phyloP scores from a whole-genome alignment of 495 filamentous ascomycete species.

The Penicillium chermesinum region DNA sequence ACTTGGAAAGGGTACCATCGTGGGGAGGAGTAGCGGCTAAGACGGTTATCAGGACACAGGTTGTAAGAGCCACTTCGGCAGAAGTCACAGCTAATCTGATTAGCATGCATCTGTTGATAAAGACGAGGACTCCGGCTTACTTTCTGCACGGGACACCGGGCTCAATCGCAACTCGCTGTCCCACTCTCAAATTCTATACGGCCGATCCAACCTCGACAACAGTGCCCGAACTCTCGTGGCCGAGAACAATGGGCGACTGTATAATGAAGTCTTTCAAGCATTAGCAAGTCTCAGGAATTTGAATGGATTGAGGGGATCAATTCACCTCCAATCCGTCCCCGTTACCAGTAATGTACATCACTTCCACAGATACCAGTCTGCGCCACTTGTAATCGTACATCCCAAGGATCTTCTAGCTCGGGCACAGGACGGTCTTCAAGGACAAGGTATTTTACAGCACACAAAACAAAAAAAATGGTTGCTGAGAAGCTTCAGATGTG shows the following conservation, averaged over 20 bases:
- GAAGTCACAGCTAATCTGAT: slow-evolving; percentile 29
- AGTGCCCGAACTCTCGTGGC: slow-evolving; percentile 63
- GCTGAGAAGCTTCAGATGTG: neutral
- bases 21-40: slow-evolving; percentile 85
- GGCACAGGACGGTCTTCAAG: slow-evolving; percentile 59
- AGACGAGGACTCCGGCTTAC: slow-evolving; percentile 19
- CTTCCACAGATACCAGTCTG: slow-evolving; percentile 76
- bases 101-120: neutral
- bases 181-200: slow-evolving; percentile 51
- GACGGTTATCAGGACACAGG: slow-evolving; percentile 56
- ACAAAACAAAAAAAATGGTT: slow-evolving; percentile 13
- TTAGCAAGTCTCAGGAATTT: neutral
- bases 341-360: slow-evolving; percentile 70
- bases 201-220: slow-evolving; percentile 56
- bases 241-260: slow-evolving; percentile 60
- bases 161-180: slow-evolving; percentile 73
- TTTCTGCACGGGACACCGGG: slow-evolving; percentile 69
- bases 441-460: slow-evolving; percentile 8
- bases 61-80: slow-evolving; percentile 41
- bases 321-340: slow-evolving; percentile 63
- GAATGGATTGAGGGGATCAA: neutral
- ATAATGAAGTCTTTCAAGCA: slow-evolving; percentile 54
- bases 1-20: slow-evolving; percentile 73
- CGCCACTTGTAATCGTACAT: slow-evolving; percentile 68
- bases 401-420: slow-evolving; percentile 50